Evolutionary conservation across 169 alveolate species (phyloP).

Genomic region (Plasmodium malariae): DNA sequence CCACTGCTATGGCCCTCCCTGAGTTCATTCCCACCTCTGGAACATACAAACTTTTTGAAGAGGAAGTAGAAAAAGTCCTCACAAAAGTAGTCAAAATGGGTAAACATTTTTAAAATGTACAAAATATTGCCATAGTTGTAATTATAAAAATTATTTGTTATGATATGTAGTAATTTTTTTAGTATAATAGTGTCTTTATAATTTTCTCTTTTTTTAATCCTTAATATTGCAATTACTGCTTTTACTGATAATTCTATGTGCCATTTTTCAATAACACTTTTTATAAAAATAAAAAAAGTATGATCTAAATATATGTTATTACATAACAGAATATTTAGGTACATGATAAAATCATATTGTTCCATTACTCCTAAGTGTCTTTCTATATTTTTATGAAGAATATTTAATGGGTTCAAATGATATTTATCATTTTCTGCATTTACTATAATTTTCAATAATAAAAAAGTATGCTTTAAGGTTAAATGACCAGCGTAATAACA

Average conservation of each 20-base stretch:
- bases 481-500: slow-evolving; percentile 35
- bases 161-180: not conserved
- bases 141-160: slow-evolving; percentile 13
- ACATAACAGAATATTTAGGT: slow-evolving; percentile 19
- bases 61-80: slow-evolving; percentile 42
- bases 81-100: slow-evolving; percentile 37
- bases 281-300: slow-evolving; percentile 35
- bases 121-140: slow-evolving; percentile 41
- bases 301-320: slow-evolving; percentile 23
- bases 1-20: not conserved
- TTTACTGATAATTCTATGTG: not conserved
- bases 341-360: slow-evolving; percentile 11
- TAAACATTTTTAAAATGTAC: slow-evolving; percentile 24
- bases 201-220: slow-evolving; percentile 36
- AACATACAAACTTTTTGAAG: slow-evolving; percentile 20
- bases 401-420: not conserved
- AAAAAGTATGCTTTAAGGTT: slow-evolving; percentile 31
- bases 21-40: not conserved
- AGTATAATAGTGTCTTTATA: slow-evolving; percentile 24
- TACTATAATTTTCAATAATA: slow-evolving; percentile 22
- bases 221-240: slow-evolving; percentile 29
- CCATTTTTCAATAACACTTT: slow-evolving; percentile 10
- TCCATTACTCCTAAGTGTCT: slow-evolving; percentile 26
- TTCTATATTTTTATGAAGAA: slow-evolving; percentile 56
- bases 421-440: slow-evolving; percentile 12